Base-by-base conservation (phyloP, 495 filamentous ascomycete species). In the Saxophila tyrrhenica region DNA sequence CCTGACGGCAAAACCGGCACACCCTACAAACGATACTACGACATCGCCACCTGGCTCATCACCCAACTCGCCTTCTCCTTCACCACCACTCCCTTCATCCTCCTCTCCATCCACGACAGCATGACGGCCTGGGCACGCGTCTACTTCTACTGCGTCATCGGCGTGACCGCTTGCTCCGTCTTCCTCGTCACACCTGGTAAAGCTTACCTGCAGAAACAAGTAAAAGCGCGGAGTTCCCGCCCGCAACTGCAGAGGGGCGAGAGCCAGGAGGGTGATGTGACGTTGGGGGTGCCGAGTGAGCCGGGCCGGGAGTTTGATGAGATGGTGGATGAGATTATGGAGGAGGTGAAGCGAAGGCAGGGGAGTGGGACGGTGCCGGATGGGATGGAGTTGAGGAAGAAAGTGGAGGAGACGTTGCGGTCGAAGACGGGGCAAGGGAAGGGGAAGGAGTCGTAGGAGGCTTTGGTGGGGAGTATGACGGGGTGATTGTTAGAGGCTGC, bases 41-140 rank as follows among this genome's bases (percentile, higher is more conserved):
- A 98, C 67, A 59, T 92, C 50, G 70, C 80, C 54, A 89, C 86
- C 53, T 87, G 79, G 72, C 53, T 97, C 38, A 73, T 75, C 8
- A 98, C 92, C 0, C 94, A 98, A 64, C 58, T 85, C 11, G 81
- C 82, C 15, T 89, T 97, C 64, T 80, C 83, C 55, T 98, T 94
- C 69, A 75, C 80, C 50, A 83, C 79, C 1, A 73, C 83, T 1
- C 91, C 92, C 1, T 98, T 98, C 71, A 75, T 95, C 51, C 70
- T 95, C 45, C 81, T 96, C 11, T 72, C 73, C 25, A 78, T 96
- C 58, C 65, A 67, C 19, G 73, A 76, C 46, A 86, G 83, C 1
- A 64, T 94, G 32, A 65, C 69, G 3, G 81, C 87, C 54, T 98
- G 92, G 92, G 63, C 76, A 0, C 79, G 85, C 25, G 83, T 94